phyloP scores from a whole-genome alignment of 2,329 filamentous ascomycete species.

The Talaromyces amestolkiae region DNA sequence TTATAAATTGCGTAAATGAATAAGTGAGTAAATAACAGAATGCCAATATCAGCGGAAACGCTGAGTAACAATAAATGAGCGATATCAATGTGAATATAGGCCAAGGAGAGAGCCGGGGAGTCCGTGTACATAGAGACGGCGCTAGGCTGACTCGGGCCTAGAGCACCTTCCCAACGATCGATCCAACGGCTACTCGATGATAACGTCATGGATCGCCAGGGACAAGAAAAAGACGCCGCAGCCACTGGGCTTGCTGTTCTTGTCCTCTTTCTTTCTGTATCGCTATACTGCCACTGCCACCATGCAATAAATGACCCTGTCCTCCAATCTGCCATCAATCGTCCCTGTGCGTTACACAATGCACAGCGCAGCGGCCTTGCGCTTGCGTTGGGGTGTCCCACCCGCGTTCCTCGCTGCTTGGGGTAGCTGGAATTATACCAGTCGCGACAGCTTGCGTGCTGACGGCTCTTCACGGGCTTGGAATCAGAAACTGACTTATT shows the following conservation, averaged over 20 bases:
- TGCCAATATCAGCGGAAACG: background rate
- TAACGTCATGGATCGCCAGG: slow-evolving; percentile 20
- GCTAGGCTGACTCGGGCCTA: background rate
- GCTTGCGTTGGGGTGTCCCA: slow-evolving; percentile 37
- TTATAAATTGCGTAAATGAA: too few species aligned
- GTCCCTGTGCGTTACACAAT: slow-evolving; percentile 31
- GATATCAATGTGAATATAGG: background rate
- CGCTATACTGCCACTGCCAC: background rate
- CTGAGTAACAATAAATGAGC: background rate
- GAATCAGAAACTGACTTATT: slow-evolving; percentile 27
- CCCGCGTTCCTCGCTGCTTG: slow-evolving; percentile 25
- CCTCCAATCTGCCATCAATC: slow-evolving; percentile 21
- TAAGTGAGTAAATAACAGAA: background rate
- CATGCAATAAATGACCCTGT: slow-evolving; percentile 25
- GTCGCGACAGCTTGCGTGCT: slow-evolving; percentile 25
- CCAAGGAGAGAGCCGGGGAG: background rate
- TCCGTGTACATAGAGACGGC: background rate
- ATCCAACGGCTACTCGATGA: background rate
- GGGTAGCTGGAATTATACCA: slow-evolving; percentile 16
- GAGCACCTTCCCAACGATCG: background rate
- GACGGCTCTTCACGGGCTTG: slow-evolving; percentile 24
- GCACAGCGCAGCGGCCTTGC: slow-evolving; percentile 34
- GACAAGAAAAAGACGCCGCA: background rate
- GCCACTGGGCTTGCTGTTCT: background rate
- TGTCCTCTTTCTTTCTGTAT: background rate